Conservation (phyloP, 352 stramenopile genomes). For the Pythium phragmiticola region DNA sequence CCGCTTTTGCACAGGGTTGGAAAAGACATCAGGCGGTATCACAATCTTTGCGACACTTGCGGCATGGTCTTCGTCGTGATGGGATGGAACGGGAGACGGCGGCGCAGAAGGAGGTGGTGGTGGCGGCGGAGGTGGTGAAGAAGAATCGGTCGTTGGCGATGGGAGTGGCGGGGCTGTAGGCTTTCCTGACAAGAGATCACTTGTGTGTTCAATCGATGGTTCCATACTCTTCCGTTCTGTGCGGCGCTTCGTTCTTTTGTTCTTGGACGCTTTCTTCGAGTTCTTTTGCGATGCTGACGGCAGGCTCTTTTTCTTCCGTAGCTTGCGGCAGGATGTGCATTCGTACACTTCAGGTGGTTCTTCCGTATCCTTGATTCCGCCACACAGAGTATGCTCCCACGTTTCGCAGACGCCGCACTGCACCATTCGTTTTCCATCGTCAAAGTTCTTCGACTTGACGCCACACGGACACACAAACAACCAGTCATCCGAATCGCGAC, state of each 20-base stretch:
- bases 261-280: constrained; percentile 17
- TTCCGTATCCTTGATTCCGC: constrained; percentile 46
- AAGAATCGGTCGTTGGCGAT: constrained; percentile 3
- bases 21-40: neutral
- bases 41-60: neutral
- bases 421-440: constrained; percentile 70
- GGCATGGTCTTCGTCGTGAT: neutral
- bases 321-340: constrained; percentile 45
- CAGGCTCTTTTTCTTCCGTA: constrained; percentile 13
- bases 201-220: neutral
- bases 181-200: constrained; percentile 19
- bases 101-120: constrained; percentile 19
- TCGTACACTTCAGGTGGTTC: constrained; percentile 53
- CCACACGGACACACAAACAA: constrained; percentile 70
- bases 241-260: neutral
- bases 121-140: constrained; percentile 16
- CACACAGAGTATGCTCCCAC: constrained; percentile 77
- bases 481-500: constrained; percentile 39
- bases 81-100: constrained; percentile 14
- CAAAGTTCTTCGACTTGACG: constrained; percentile 55
- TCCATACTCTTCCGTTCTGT: neutral
- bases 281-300: constrained; percentile 1
- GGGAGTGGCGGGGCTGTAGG: constrained; percentile 10
- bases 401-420: constrained; percentile 67
- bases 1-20: constrained; percentile 9